Conservation (phyloP, 257 asterid genomes). For the Henckelia pumila region DNA sequence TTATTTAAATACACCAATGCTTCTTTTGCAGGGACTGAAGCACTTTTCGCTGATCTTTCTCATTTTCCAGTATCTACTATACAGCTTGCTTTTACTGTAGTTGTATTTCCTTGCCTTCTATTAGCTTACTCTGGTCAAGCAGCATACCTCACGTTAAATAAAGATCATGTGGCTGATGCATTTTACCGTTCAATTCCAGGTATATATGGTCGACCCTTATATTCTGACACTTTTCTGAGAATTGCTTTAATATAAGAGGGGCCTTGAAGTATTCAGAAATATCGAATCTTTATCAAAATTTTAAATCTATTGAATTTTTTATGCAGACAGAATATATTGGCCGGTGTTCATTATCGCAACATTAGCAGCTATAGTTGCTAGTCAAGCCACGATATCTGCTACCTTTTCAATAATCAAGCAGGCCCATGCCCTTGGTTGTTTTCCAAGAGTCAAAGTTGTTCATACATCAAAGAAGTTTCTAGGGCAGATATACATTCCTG, state of each 20-base stretch:
- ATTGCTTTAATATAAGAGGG: neutral
- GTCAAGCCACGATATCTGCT: constrained; percentile 96
- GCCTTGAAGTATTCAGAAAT: neutral
- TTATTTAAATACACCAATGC: constrained; percentile 6
- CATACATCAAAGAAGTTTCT: constrained; percentile 90
- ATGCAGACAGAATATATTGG: constrained; percentile 83
- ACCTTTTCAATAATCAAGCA: constrained; percentile 95
- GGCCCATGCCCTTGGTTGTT: constrained; percentile 93
- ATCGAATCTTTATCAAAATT: neutral
- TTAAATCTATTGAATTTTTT: neutral
- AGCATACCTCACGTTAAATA: constrained; percentile 77
- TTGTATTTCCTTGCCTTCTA: constrained; percentile 96
- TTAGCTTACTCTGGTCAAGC: constrained; percentile 97
- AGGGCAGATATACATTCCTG: constrained; percentile 91
- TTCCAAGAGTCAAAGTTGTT: constrained; percentile 94
- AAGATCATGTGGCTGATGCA: constrained; percentile 71
- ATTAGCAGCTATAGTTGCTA: constrained; percentile 90
- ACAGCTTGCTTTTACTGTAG: constrained; percentile 86
- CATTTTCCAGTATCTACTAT: constrained; percentile 90
- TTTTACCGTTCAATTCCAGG: constrained; percentile 99
- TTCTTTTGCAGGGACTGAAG: constrained; percentile 82
- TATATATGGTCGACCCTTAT: constrained; percentile 12
- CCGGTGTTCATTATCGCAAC: constrained; percentile 86
- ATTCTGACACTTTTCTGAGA: neutral
- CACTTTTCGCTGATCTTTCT: constrained; percentile 95